Evolutionary conservation across 2,329 filamentous ascomycete species (phyloP).

Genomic region (Paracoccidioides lutzii): DNA sequence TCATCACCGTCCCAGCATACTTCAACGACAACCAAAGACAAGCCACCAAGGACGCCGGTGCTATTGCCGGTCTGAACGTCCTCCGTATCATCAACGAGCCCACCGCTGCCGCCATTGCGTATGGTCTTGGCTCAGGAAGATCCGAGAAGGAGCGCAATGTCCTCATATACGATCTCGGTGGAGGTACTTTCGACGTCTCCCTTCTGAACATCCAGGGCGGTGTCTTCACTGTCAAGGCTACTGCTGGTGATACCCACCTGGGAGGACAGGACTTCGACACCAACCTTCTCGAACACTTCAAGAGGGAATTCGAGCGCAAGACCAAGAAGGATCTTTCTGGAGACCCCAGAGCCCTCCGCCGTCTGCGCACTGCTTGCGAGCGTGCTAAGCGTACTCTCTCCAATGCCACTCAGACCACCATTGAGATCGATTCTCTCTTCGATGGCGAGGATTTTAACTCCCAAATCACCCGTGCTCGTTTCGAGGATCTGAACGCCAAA

Average conservation of each 20-base stretch:
- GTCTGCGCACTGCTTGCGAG: conserved; percentile 95
- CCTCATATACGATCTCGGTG: conserved; percentile 98
- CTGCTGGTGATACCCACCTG: conserved; percentile 91
- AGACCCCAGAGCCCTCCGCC: conserved; percentile 84
- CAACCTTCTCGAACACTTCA: conserved; percentile 90
- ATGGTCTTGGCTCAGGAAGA: conserved; percentile 92
- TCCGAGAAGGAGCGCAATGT: conserved; percentile 97
- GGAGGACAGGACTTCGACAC: conserved; percentile 96
- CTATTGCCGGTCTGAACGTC: conserved; percentile 92
- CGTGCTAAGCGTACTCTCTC: conserved; percentile 98
- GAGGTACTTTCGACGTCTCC: conserved; percentile 99
- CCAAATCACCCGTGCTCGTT: conserved; percentile 94
- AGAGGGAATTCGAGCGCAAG: conserved; percentile 81
- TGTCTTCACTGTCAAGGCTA: conserved; percentile 98
- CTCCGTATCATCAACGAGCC: conserved; percentile 99
- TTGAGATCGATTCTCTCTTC: conserved; percentile 97
- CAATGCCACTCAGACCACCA: conserved; percentile 90
- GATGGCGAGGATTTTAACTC: conserved; percentile 97
- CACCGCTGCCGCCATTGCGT: conserved; percentile 93
- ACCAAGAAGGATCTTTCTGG: conserved; percentile 51
- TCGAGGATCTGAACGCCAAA: conserved; percentile 96
- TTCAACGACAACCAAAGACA: conserved; percentile 99
- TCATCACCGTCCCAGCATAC: conserved; percentile 97
- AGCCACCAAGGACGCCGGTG: conserved; percentile 97
- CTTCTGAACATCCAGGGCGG: conserved; percentile 97